These are phyloP conservation scores for Fusarium sp. DNA, from an alignment of 2,329 filamentous ascomycete genomes.

Conservation along the genomic window DNA sequence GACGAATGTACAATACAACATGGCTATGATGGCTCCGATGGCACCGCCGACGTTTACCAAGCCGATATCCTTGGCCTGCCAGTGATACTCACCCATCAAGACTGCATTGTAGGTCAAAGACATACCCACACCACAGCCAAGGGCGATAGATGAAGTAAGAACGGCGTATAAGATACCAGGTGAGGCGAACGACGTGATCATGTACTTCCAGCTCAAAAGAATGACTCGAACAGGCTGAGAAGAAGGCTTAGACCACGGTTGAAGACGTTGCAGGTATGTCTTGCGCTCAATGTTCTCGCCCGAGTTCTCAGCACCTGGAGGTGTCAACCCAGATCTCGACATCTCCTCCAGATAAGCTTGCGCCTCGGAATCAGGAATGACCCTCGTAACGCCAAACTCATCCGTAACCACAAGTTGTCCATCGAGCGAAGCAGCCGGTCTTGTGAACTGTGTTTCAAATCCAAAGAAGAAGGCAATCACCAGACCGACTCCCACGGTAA, in stretches of 20 bases:
- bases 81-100: slow-evolving; percentile 11
- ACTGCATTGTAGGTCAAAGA: slow-evolving; percentile 17
- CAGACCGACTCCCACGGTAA: slow-evolving; percentile 5
- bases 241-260: slow-evolving; percentile 14
- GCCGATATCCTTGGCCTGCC: slow-evolving; percentile 10
- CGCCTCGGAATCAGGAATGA: slow-evolving; percentile 13
- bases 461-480: slow-evolving; percentile 6
- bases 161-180: slow-evolving; percentile 14
- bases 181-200: not conserved
- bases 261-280: slow-evolving; percentile 7
- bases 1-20: slow-evolving; percentile 16
- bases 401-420: slow-evolving; percentile 17
- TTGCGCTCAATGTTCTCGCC: not conserved
- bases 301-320: not conserved
- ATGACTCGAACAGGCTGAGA: not conserved
- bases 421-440: slow-evolving; percentile 15
- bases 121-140: slow-evolving; percentile 8
- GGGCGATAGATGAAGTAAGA: slow-evolving; percentile 9
- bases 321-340: not conserved
- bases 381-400: slow-evolving; percentile 14
- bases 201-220: slow-evolving; percentile 20
- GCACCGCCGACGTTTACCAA: slow-evolving; percentile 11
- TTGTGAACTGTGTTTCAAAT: slow-evolving; percentile 14
- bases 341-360: slow-evolving; percentile 16
- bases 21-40: slow-evolving; percentile 1